phyloP scores from a whole-genome alignment of 805 yeast genomes.

The Candida verbasci region DNA sequence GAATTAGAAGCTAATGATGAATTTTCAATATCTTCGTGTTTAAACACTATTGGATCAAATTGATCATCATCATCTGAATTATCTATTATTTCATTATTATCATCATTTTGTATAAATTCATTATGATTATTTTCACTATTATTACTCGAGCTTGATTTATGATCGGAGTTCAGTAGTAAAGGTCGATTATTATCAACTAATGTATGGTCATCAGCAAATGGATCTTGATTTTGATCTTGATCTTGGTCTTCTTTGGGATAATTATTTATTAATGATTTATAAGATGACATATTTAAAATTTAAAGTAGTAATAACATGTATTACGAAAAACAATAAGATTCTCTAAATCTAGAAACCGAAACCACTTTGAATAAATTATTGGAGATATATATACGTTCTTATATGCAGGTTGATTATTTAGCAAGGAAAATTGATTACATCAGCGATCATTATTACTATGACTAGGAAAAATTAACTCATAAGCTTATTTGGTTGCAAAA shows the following conservation, averaged over 20 bases:
- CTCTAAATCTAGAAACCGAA: no score
- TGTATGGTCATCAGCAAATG: background rate
- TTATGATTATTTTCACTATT: background rate
- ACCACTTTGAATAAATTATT: no score
- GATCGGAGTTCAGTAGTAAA: background rate
- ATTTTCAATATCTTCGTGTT: slow-evolving; percentile 1
- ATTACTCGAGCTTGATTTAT: background rate
- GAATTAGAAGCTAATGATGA: slow-evolving; percentile 4
- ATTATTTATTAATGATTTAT: background rate
- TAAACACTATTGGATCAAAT: slow-evolving; percentile 12
- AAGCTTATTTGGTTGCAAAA: background rate
- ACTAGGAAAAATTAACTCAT: no score
- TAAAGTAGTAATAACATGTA: no score
- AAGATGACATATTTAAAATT: background rate
- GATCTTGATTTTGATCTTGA: background rate
- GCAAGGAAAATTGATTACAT: background rate
- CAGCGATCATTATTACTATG: no score
- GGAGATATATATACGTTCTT: background rate
- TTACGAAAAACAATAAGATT: no score
- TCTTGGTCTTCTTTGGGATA: no score
- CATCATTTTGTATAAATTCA: slow-evolving; percentile 1
- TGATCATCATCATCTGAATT: slow-evolving; percentile 12
- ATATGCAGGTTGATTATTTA: background rate
- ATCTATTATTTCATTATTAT: no score
- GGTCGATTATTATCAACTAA: background rate